phyloP scores from a whole-genome alignment of 345 rosid genomes.

The Citrus sp. region DNA sequence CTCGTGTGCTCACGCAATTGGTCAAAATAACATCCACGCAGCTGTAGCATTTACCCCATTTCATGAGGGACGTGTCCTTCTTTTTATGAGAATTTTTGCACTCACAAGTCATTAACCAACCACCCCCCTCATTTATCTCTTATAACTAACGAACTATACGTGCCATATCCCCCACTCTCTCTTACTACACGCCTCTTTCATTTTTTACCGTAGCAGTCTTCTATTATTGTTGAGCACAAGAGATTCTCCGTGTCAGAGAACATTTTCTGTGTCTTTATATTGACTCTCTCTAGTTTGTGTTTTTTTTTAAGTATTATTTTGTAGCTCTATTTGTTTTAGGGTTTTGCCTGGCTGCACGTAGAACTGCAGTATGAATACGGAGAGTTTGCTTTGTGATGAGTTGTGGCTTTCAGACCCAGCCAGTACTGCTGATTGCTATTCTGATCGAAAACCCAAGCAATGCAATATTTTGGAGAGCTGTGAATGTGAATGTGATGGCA shows the following conservation, averaged over 20 bases:
- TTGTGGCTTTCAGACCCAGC: conserved; percentile 35
- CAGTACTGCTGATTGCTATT: background rate
- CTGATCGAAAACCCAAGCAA: background rate
- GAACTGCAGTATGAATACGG: conserved; percentile 15
- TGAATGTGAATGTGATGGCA: background rate
- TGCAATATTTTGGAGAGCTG: background rate
- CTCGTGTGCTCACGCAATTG: conserved; percentile 65
- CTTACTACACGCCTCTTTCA: background rate
- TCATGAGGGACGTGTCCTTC: conserved; percentile 60
- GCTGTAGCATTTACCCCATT: conserved; percentile 59
- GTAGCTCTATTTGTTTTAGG: background rate
- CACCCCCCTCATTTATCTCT: conserved; percentile 20
- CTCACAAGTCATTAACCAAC: conserved; percentile 10
- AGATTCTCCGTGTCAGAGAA: conserved; percentile 23
- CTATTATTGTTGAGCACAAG: background rate
- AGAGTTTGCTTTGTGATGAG: conserved; percentile 50
- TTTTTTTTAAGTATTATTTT: too few species aligned
- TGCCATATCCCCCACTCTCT: background rate
- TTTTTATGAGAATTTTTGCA: conserved; percentile 23
- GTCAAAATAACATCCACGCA: conserved; percentile 20
- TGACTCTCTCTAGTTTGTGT: background rate
- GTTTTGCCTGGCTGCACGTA: background rate
- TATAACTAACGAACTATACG: conserved; percentile 1
- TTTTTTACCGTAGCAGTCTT: background rate
- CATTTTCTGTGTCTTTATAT: background rate